A percentile compares a stretch with the other conserved stretches of the same genome.
These are phyloP conservation scores for Nicotiana attenuata DNA, from an alignment of 257 asterid genomes.

Conservation along the genomic window DNA sequence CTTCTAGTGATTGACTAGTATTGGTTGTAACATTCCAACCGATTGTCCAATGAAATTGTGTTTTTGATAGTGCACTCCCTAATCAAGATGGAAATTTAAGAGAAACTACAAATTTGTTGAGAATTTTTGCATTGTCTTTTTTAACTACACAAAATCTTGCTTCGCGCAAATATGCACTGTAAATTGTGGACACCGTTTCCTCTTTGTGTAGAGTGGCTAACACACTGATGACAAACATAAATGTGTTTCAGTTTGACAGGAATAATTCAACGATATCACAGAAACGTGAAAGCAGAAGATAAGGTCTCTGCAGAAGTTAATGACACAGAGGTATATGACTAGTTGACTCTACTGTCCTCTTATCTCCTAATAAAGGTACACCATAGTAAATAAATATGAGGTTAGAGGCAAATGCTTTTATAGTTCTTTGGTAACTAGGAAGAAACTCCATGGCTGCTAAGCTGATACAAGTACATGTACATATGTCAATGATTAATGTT, in stretches of 20 bases:
- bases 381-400: neutral
- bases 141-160: neutral
- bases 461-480: neutral
- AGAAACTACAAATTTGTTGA: neutral
- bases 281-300: slow-evolving; percentile 14
- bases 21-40: neutral
- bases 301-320: slow-evolving; percentile 10
- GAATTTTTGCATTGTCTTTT: neutral
- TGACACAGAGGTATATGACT: slow-evolving; percentile 14
- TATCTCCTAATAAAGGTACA: neutral
- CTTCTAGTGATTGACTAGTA: neutral
- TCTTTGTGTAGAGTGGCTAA: neutral
- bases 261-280: slow-evolving; percentile 17
- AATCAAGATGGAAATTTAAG: neutral
- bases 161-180: neutral
- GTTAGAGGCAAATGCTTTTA: neutral
- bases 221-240: neutral
- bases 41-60: neutral
- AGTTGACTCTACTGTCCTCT: neutral
- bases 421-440: neutral
- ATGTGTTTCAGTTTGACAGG: slow-evolving; percentile 20
- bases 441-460: neutral
- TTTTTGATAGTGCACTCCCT: neutral
- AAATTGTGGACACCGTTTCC: neutral
- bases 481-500: neutral